Percentiles rank a stretch among this genome's conserved stretches.
Evolutionary conservation across 148 eudicot genomes (phyloP).

Genomic region (Arctostaphylos glauca): DNA sequence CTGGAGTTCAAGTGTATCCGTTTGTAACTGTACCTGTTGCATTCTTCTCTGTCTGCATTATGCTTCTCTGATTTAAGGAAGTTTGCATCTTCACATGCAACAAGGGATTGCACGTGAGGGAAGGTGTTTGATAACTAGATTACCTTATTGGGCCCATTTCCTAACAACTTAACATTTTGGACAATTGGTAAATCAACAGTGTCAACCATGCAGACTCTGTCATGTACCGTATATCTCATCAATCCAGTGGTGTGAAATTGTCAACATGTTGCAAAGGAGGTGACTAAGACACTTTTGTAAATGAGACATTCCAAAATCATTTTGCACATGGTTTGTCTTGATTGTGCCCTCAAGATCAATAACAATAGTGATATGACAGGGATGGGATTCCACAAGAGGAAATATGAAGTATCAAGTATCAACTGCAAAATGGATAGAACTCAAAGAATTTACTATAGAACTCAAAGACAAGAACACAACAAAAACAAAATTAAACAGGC

Average conservation of each 20-base stretch:
- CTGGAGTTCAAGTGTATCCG: neutral
- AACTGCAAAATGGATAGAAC: too few species aligned
- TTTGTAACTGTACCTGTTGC: neutral
- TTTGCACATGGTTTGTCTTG: neutral
- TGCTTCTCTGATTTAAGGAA: neutral
- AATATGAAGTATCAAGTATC: too few species aligned
- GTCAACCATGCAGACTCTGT: neutral
- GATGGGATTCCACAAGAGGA: neutral
- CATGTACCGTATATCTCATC: neutral
- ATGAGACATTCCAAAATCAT: constrained; percentile 3
- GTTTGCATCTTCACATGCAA: neutral
- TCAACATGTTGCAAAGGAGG: neutral
- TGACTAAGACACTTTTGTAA: neutral
- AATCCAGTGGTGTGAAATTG: neutral
- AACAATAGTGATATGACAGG: neutral
- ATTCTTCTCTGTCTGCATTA: neutral
- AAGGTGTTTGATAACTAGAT: neutral
- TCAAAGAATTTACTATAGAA: too few species aligned
- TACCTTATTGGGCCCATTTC: neutral
- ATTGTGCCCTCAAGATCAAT: neutral
- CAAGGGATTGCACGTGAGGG: neutral
- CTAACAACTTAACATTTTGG: neutral
- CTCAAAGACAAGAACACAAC: too few species aligned
- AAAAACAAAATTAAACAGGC: too few species aligned
- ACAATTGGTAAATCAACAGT: neutral